Conservation (phyloP, 768 basidiomycete species). For the Austroboletus festivus region DNA sequence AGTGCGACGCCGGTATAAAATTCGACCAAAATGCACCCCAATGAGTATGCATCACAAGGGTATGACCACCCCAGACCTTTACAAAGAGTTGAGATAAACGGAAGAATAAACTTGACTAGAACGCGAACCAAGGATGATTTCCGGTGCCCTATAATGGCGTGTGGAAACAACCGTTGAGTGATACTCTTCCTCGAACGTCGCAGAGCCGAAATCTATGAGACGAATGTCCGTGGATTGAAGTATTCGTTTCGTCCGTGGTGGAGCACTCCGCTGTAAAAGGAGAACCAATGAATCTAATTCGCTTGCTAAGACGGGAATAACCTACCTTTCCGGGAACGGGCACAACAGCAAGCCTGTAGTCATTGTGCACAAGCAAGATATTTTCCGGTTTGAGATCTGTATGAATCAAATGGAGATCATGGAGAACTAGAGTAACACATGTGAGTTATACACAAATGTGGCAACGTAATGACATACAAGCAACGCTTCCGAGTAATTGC, state of each 20-base stretch:
- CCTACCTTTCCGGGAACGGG: conserved; percentile 64
- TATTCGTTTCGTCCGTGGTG: conserved; percentile 69
- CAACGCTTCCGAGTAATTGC: conserved; percentile 88
- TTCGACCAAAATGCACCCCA: conserved; percentile 98
- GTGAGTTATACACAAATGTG: conserved; percentile 1
- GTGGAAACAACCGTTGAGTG: conserved; percentile 98
- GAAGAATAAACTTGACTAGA: conserved; percentile 14
- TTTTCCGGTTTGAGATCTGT: conserved; percentile 99
- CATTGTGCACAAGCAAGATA: conserved; percentile 88
- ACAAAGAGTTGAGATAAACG: conserved; percentile 8
- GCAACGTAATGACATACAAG: conserved; percentile 60
- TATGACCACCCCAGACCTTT: conserved; percentile 96
- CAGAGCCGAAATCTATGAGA: conserved; percentile 97
- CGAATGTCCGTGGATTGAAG: conserved; percentile 88
- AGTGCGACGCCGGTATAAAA: conserved; percentile 96
- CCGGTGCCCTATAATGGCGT: conserved; percentile 96
- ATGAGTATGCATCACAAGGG: conserved; percentile 97
- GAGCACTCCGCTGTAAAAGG: conserved; percentile 53
- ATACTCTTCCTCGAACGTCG: conserved; percentile 97
- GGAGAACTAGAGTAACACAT: conserved; percentile 61
- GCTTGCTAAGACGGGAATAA: background rate
- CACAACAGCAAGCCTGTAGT: conserved; percentile 60
- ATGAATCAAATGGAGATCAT: conserved; percentile 87
- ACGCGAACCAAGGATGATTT: conserved; percentile 92
- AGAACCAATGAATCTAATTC: conserved; percentile 12